A percentile compares a stretch with the other conserved stretches of the same genome.
Conservation (phyloP, 768 basidiomycete genomes). For the Xerocomellus dryophilus region DNA sequence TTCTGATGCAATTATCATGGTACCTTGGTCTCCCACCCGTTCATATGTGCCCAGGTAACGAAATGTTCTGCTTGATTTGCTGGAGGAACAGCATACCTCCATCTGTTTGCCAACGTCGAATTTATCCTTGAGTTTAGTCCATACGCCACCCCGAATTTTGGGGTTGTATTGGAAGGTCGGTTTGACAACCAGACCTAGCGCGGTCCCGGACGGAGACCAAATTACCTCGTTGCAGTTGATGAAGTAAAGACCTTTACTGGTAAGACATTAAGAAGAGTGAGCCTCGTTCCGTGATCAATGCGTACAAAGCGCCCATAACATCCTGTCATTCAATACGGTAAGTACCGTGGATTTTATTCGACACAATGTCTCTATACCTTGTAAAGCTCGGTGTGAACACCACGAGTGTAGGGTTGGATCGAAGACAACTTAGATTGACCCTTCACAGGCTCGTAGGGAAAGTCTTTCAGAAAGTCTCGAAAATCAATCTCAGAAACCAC, state of each 20-base stretch:
- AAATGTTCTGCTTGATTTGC: neutral
- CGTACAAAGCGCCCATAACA: slow-evolving; percentile 8
- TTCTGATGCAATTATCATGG: slow-evolving; percentile 14
- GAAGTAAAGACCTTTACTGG: slow-evolving; percentile 13
- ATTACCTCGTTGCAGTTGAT: slow-evolving; percentile 18
- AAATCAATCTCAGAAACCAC: slow-evolving; percentile 18
- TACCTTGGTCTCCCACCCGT: slow-evolving; percentile 9
- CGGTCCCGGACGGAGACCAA: slow-evolving; percentile 24
- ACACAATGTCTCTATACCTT: slow-evolving; percentile 16
- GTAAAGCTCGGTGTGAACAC: neutral
- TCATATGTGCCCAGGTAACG: slow-evolving; percentile 30
- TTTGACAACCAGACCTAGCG: slow-evolving; percentile 24
- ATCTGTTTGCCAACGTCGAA: slow-evolving; percentile 16
- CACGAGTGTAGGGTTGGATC: neutral
- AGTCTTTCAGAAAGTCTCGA: neutral
- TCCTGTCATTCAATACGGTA: slow-evolving; percentile 2
- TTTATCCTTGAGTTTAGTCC: slow-evolving; percentile 10
- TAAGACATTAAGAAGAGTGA: neutral
- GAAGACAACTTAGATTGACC: slow-evolving; percentile 13
- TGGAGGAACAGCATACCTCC: slow-evolving; percentile 18
- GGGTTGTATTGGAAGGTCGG: slow-evolving; percentile 29
- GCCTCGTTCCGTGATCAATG: neutral
- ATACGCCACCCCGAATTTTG: slow-evolving; percentile 12
- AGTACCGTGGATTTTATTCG: neutral
- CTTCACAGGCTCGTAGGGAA: slow-evolving; percentile 11